Evolutionary conservation across 805 yeast species (phyloP), one percentile per base, ranked within the genome.

Genomic region (Spathaspora boniae): DNA sequence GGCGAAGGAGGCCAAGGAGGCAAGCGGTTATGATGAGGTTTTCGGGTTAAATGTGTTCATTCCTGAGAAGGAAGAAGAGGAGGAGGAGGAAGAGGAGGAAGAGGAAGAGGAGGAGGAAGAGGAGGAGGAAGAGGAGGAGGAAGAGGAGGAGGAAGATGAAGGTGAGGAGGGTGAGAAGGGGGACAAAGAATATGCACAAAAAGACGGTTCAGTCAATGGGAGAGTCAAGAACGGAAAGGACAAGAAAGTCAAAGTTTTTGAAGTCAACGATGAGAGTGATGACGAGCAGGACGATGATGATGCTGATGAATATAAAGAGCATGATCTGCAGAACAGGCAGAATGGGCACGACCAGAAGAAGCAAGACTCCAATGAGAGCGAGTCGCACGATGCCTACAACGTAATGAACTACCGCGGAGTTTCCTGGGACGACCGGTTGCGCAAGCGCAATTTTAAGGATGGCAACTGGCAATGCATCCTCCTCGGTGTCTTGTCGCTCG

Each of bases 381-480:
- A n/a, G n/a, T 54, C 45, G 23, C 73, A 62, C 44, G 71, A 72
- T 42, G 80, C 78, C 0, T 66, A 68, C 41, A 47, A 58, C 2
- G 59, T 65, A 3, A 60, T 84, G 46, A 76, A 79, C 38, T 74
- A 77, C 54, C 66, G 82, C 36, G 79, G 79, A 28, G 60, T 64
- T 0, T 59, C 79, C 9, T 93, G 98, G 96, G 76, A 79, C 40
- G 94, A 84, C 20, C 67, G 94, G 26, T 66, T 91, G 14, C 72
- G 80, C 9, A 80, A 76, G 37, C 76, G 96, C 36, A 74, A 75
- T 43, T 93, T 85, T 56, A 78, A 72, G 47, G 88, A 86, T 48
- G 95, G 96, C 4, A 78, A 78, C 36, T 91, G 97, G 96, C 82
- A 86, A 47, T 70, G 82, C 26, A 74, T 83, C 28, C 56, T 89